These are phyloP conservation scores for Biancaea sappan DNA, from an alignment of 306 rosid genomes.

Conservation along the genomic window DNA sequence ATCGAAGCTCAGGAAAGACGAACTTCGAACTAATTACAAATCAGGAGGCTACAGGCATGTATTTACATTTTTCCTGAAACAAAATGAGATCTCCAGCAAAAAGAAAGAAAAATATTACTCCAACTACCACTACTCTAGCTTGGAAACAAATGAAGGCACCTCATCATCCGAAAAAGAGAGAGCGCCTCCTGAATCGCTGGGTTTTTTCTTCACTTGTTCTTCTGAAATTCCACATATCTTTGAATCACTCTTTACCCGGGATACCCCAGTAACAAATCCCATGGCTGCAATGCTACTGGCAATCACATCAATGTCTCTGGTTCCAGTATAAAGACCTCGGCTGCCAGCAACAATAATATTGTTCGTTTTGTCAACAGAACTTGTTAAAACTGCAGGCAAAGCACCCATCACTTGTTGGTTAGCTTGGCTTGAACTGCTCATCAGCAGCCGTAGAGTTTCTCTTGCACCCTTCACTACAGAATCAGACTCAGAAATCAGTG, in stretches of 20 bases:
- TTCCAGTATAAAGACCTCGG: conserved; percentile 74
- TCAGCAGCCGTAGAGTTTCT: conserved; percentile 82
- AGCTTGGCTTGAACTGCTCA: conserved; percentile 72
- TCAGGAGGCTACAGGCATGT: conserved; percentile 40
- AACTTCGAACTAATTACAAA: conserved; percentile 41
- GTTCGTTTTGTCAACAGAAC: conserved; percentile 49
- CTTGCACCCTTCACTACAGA: conserved; percentile 85
- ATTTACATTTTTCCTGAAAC: conserved; percentile 45
- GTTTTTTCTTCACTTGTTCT: conserved; percentile 40
- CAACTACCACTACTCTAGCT: conserved; percentile 36
- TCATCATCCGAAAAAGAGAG: conserved; percentile 46
- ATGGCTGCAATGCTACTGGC: conserved; percentile 85
- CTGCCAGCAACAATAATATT: conserved; percentile 67
- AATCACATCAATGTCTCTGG: conserved; percentile 64
- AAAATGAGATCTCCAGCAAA: conserved; percentile 31
- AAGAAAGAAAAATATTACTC: not conserved
- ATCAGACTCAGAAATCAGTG: conserved; percentile 68
- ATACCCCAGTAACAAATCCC: conserved; percentile 70
- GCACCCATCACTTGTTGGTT: conserved; percentile 61
- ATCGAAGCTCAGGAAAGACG: conserved; percentile 13
- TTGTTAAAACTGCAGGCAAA: conserved; percentile 71
- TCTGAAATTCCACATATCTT: conserved; percentile 31
- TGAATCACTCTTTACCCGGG: conserved; percentile 33
- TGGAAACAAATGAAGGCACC: conserved; percentile 38
- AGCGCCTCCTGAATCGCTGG: conserved; percentile 45